Evolutionary conservation across 23 red algal species (phyloP), one percentile per base, ranked within the genome.

Genomic region (Porphyridium purpureum): DNA sequence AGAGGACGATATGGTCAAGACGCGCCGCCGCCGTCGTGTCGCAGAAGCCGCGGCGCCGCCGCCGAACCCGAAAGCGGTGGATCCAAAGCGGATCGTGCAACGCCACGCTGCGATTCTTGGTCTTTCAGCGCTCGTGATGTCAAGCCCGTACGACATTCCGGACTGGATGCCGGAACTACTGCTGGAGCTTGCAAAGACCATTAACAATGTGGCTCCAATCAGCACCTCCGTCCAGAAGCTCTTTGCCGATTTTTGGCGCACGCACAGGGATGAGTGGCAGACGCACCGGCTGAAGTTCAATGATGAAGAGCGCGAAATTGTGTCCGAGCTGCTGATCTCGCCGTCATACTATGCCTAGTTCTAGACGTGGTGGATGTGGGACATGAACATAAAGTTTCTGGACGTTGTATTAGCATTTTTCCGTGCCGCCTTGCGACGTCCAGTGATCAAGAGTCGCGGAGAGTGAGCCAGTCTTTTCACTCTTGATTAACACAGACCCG

Each of bases 211-310:
- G 3, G 72, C 84, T 27, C 84, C 84, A 4, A 78, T 92, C 29
- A 80, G 72, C 8, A 79, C 74, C 9, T 54, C 48, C 50, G 72
- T 68, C 14, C 73, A 65, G 22, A 81, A 80, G 24, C 5, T 92
- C 30, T 92, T 92, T 44, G 62, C 73, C 14, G 84, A 92, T 50
- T 92, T 92, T 56, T 80, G 75, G 84, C 61, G 84, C 19, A 92
- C 74, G 9, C 84, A 92, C 67, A 64, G 75, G 24, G 84, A 92
- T 55, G 84, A 92, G 50, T 92, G 84, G 84, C 29, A 55, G 29
- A 58, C 44, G 3, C 84, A 81, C 40, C 68, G 72, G 49, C 7
- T 47, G 46, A 38, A 35, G 27, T 92, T 92, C 42, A 59, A 56
- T 29, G 21, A 48, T 7, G 84, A 92, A 14, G 67, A 92, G 60